Evolutionary conservation across 164 flowering plant genomes (phyloP), one percentile per base, ranked within the genome.

Genomic region (Chloranthus sessilifolius): DNA sequence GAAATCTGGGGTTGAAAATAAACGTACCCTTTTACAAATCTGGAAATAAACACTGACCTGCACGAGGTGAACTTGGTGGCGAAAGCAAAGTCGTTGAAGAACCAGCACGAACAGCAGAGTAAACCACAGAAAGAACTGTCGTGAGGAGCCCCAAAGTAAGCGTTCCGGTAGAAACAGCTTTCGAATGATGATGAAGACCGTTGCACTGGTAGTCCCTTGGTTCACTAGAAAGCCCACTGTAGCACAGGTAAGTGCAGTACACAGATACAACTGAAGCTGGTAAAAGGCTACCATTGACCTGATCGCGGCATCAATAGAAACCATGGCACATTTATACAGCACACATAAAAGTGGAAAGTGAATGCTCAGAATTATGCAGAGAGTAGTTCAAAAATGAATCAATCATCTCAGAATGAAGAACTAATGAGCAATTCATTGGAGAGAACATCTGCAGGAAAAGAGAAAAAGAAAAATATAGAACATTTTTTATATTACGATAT

Each of bases 61-160:
- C 85, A 64, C 88, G 88, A 12, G 95, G 89, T 30, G 95, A 85
- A 53, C 78, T 74, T 48, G 95, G 89, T 41, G 87, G 82, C 20
- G 91, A 83, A 6, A 88, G 81, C 41, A 88, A 61, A 38, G 92
- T 63, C 10, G 92, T 85, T 16, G 97, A 88, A 56, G 97, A 88
- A 29, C 97, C 97, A 68, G 97, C 97, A 58, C 97, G 95, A 25
- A 88, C 88, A 68, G 97, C 97, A 64, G 97, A 88, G 63, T 88
- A 88, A 27, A 83, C 88, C 27, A 88, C 95, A 14, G 95, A 88
- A 5, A 88, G 80, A 54, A 85, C 75, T 38, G 95, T 89, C 1
- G 97, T 85, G 7, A 78, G 23, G 43, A 89, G 63, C 25, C 97
- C 97, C 37, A 89, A 14, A 16, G 83, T 66, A 42, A 89, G 85